Evolutionary conservation across 2,329 filamentous ascomycete genomes (phyloP).

Genomic region (Fusarium heterosporum): DNA sequence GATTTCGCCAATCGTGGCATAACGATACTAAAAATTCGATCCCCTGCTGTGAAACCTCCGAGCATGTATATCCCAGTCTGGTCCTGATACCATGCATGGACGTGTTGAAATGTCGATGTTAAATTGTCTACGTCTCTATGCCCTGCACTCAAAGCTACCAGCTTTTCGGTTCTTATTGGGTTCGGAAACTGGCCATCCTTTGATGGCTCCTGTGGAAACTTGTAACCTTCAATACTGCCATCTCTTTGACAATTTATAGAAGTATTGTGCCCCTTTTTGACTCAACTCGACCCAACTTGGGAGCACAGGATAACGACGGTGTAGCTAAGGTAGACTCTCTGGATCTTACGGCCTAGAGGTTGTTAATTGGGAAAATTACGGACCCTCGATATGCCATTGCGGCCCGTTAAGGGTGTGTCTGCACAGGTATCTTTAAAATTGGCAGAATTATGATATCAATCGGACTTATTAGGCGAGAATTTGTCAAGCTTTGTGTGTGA

Average conservation of each 20-base stretch:
- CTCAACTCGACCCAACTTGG: neutral
- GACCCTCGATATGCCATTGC: neutral
- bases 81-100: neutral
- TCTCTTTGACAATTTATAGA: neutral
- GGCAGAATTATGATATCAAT: neutral
- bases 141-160: neutral
- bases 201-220: neutral
- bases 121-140: neutral
- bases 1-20: constrained; percentile 42
- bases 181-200: neutral
- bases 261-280: neutral
- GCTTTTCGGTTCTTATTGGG: neutral
- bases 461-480: neutral
- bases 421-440: neutral
- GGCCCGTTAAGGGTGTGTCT: no score
- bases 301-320: neutral
- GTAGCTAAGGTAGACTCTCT: neutral
- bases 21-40: constrained; percentile 15
- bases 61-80: neutral
- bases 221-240: neutral
- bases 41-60: constrained; percentile 23
- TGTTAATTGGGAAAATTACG: neutral
- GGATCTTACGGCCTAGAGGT: neutral
- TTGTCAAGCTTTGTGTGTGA: neutral
- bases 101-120: neutral